Conservation (phyloP, 1,139 yeast genomes). For the Pichia sp. region DNA sequence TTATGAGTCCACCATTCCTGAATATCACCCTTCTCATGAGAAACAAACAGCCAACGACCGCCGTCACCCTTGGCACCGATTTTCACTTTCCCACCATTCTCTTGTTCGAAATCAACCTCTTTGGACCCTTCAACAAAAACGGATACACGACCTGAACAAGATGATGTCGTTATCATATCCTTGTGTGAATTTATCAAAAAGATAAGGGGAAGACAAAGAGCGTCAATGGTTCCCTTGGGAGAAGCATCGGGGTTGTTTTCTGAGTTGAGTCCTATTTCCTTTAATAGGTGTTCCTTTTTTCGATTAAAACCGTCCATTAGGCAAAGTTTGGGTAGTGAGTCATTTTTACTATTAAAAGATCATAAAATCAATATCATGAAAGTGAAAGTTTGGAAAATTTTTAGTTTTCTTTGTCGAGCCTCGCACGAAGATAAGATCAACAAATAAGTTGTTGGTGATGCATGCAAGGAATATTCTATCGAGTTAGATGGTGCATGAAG, state of each 20-base stretch:
- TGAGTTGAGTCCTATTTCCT: conserved; percentile 46
- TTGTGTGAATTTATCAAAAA: conserved; percentile 55
- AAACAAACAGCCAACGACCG: conserved; percentile 80
- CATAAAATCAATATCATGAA: neutral
- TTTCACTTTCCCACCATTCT: conserved; percentile 30
- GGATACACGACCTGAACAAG: conserved; percentile 84
- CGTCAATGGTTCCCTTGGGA: conserved; percentile 82
- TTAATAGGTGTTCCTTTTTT: conserved; percentile 57
- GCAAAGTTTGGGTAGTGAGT: neutral
- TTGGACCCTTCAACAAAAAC: conserved; percentile 68
- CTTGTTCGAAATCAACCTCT: conserved; percentile 25
- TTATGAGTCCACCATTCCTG: conserved; percentile 43
- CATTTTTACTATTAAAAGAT: neutral
- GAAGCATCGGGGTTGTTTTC: conserved; percentile 56
- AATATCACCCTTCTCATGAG: conserved; percentile 57
- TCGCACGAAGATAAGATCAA: neutral
- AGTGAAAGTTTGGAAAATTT: neutral
- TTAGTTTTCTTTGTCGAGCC: neutral
- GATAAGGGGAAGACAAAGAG: conserved; percentile 65
- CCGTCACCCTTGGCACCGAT: conserved; percentile 85
- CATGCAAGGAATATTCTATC: neutral
- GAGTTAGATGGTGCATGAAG: neutral
- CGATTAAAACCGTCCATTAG: conserved; percentile 47
- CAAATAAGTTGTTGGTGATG: no score
- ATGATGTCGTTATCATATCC: conserved; percentile 79